Evolutionary conservation across 75 land plant genomes (phyloP).

Genomic region (Sequoiadendron giganteum): DNA sequence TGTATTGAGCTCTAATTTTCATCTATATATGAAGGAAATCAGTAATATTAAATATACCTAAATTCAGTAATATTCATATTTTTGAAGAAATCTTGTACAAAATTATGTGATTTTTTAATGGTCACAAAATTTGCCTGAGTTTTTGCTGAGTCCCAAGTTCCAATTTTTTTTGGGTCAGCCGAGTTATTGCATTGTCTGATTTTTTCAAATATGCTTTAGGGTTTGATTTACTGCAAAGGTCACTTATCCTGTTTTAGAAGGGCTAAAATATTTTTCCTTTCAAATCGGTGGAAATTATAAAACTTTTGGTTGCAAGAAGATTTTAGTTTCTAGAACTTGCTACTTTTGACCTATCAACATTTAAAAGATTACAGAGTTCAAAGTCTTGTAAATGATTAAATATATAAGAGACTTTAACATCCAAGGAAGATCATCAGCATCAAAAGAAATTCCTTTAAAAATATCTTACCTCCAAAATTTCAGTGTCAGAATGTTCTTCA

Average conservation of each 20-base stretch:
- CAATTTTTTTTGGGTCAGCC: too few species aligned
- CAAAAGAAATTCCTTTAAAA: not conserved
- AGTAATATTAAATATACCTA: too few species aligned
- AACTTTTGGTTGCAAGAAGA: not conserved
- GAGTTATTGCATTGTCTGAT: too few species aligned
- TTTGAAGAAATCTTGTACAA: too few species aligned
- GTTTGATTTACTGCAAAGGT: not conserved
- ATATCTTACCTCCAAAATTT: conserved; percentile 55
- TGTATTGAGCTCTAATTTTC: too few species aligned
- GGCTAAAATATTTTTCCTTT: not conserved
- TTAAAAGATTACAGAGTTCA: not conserved
- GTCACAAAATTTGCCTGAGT: too few species aligned
- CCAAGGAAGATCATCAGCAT: not conserved
- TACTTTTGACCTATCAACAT: not conserved
- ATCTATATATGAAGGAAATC: too few species aligned
- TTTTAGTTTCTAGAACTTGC: not conserved
- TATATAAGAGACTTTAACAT: not conserved
- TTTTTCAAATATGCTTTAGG: too few species aligned
- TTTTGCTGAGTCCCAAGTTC: too few species aligned
- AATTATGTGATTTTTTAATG: too few species aligned
- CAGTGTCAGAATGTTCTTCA: conserved; percentile 46
- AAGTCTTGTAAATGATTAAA: not conserved
- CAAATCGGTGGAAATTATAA: not conserved
- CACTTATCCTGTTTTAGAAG: not conserved
- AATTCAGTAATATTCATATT: too few species aligned